Conservation (phyloP, 768 basidiomycete genomes). For the Rhodotorula paludigena region DNA sequence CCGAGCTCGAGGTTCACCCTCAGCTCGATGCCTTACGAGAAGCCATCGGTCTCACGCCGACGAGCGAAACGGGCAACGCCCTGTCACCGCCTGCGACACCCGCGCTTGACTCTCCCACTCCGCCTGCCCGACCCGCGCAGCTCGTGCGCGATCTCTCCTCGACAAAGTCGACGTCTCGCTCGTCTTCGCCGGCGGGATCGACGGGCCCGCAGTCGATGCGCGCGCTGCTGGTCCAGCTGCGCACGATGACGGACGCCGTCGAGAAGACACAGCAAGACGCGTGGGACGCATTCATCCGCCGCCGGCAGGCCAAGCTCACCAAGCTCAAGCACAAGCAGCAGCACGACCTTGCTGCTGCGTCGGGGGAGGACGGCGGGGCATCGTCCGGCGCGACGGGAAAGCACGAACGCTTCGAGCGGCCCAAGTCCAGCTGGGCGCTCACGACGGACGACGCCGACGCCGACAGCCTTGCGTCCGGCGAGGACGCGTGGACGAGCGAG, state of each 20-base stretch:
- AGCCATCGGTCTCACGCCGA: constrained; percentile 39
- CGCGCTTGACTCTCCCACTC: not conserved
- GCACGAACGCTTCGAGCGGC: constrained; percentile 55
- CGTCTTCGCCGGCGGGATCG: too few species aligned
- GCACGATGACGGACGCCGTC: constrained; percentile 52
- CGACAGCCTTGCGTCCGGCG: constrained; percentile 50
- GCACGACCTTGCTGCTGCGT: constrained; percentile 43
- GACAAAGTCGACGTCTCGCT: not conserved
- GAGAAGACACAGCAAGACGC: constrained; percentile 60
- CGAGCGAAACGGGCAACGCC: constrained; percentile 15
- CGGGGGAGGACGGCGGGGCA: constrained; percentile 11
- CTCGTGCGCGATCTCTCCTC: constrained; percentile 15
- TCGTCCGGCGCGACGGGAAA: not conserved
- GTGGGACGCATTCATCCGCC: constrained; percentile 79
- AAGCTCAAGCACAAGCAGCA: constrained; percentile 51
- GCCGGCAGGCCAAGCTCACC: constrained; percentile 51
- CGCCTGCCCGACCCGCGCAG: constrained; percentile 5
- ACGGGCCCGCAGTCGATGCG: constrained; percentile 39
- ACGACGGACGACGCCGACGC: constrained; percentile 11
- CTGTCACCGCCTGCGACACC: not conserved
- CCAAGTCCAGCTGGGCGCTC: constrained; percentile 51
- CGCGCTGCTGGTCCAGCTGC: constrained; percentile 37
- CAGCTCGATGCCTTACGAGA: constrained; percentile 65
- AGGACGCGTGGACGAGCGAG: constrained; percentile 66
- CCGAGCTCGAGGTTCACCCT: constrained; percentile 58